phyloP scores from a whole-genome alignment of 176 grass and related monocot genomes.

The Rhipidocladum racemiflorum region DNA sequence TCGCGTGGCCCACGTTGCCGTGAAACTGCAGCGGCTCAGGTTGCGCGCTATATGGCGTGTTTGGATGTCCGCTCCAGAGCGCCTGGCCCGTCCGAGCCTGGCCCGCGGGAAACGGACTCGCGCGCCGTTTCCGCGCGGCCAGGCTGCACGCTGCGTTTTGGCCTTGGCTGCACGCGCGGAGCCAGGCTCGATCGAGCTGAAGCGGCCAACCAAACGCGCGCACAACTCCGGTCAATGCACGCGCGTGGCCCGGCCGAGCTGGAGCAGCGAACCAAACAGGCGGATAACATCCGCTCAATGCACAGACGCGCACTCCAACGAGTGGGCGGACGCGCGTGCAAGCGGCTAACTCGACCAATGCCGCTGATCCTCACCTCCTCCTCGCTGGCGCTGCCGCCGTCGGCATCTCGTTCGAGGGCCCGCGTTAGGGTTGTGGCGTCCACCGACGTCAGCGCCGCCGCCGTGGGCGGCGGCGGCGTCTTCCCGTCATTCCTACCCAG shows the following conservation, averaged over 20 bases:
- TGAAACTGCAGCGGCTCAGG: background rate
- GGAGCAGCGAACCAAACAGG: too few relatives aligned
- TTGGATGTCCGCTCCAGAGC: too few relatives aligned
- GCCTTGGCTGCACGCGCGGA: too few relatives aligned
- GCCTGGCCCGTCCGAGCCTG: too few relatives aligned
- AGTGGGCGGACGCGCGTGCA: background rate
- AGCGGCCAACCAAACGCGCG: too few relatives aligned
- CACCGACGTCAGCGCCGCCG: background rate
- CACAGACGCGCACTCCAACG: background rate
- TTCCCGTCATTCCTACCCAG: slow-evolving; percentile 79
- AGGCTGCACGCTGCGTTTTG: too few relatives aligned
- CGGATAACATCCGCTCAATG: slow-evolving; percentile 16
- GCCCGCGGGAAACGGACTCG: too few relatives aligned
- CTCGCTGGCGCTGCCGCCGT: background rate
- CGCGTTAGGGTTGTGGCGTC: slow-evolving; percentile 31
- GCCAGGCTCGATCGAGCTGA: too few relatives aligned
- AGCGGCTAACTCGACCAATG: slow-evolving; percentile 27
- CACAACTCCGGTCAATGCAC: too few relatives aligned
- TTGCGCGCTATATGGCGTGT: too few relatives aligned
- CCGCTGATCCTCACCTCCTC: slow-evolving; percentile 33
- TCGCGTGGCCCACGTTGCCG: background rate
- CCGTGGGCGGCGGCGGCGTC: background rate
- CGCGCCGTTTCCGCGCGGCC: too few relatives aligned
- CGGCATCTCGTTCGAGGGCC: background rate
- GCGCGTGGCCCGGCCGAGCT: too few relatives aligned